Evolutionary conservation across 2,329 filamentous ascomycete species (phyloP).

Genomic region (Ustilaginoidea virens): DNA sequence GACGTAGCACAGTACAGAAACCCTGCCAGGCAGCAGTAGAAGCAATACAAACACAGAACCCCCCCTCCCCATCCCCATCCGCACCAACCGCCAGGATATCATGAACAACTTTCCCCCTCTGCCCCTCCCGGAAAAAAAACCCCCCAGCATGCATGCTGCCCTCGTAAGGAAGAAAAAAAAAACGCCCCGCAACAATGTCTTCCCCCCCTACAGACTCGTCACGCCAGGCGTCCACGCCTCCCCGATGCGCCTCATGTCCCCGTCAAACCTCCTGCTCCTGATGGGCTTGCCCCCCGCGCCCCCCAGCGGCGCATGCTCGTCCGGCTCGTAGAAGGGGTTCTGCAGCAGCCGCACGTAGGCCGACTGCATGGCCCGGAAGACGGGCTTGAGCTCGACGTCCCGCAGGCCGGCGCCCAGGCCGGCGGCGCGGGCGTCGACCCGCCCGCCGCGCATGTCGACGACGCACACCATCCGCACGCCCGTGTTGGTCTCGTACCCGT

Average conservation of each 20-base stretch:
- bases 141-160: background rate
- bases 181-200: background rate
- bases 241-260: conserved; percentile 74
- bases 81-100: background rate
- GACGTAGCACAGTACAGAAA: too few species aligned
- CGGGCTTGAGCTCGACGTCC: conserved; percentile 77
- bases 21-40: too few species aligned
- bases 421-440: conserved; percentile 22
- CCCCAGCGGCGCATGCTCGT: conserved; percentile 54
- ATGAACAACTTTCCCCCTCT: too few species aligned
- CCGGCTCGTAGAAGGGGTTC: conserved; percentile 89
- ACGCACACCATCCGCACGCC: conserved; percentile 81
- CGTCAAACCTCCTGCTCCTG: conserved; percentile 63
- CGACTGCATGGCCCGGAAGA: conserved; percentile 84
- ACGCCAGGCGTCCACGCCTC: conserved; percentile 70
- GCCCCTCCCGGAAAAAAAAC: too few species aligned
- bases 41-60: background rate
- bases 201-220: conserved; percentile 32
- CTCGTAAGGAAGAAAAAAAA: background rate
- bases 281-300: conserved; percentile 52
- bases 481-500: conserved; percentile 94
- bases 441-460: conserved; percentile 73
- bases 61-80: too few species aligned
- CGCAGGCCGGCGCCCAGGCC: conserved; percentile 52
- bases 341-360: conserved; percentile 79